phyloP scores from a whole-genome alignment of 2,329 filamentous ascomycete species.

The Fusarium begoniae region DNA sequence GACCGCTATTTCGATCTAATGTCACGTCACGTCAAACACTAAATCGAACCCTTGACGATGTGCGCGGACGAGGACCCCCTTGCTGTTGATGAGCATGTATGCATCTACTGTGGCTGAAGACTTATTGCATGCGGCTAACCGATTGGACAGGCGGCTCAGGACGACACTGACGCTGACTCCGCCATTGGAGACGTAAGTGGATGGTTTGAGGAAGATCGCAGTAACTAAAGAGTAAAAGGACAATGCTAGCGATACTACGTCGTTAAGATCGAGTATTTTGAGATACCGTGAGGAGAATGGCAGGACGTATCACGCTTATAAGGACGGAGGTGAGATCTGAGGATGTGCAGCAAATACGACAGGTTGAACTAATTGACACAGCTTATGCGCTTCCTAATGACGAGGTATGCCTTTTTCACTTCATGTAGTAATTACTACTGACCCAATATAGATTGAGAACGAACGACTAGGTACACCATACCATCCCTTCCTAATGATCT shows the following conservation, averaged over 20 bases:
- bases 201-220: accelerated
- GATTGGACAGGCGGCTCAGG: background rate
- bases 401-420: background rate
- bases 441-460: slow-evolving; percentile 8
- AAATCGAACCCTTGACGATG: background rate
- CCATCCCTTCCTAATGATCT: too few species aligned
- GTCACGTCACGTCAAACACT: background rate
- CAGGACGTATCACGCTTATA: slow-evolving; percentile 9
- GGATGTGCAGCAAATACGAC: accelerated
- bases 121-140: background rate
- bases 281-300: background rate
- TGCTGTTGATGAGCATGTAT: background rate
- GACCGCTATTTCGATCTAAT: background rate
- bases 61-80: background rate
- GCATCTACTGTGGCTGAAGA: background rate
- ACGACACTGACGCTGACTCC: background rate
- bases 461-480: slow-evolving; percentile 7
- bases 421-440: background rate
- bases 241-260: background rate
- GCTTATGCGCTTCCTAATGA: slow-evolving; percentile 26
- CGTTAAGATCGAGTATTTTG: background rate
- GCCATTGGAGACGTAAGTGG: background rate
- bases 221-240: background rate
- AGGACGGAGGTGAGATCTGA: background rate
- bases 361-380: background rate